phyloP scores from a whole-genome alignment of 1,284 basidiomycete species.

The Ustilago vetiveriae region DNA sequence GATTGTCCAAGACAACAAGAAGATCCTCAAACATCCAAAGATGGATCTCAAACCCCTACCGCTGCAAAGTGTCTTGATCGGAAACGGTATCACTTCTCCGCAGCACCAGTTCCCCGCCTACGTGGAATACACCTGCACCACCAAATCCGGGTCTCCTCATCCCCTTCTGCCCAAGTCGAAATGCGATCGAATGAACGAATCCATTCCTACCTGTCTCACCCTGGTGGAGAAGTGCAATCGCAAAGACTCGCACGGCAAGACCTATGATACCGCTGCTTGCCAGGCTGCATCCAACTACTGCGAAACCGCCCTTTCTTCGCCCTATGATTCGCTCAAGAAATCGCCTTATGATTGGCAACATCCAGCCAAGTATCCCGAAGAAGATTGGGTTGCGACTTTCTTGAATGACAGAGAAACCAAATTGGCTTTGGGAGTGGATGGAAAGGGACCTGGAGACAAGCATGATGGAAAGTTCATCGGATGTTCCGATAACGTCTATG shows the following conservation, averaged over 20 bases:
- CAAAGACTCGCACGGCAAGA: slow-evolving; percentile 24
- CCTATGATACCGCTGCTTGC: slow-evolving; percentile 55
- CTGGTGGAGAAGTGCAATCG: slow-evolving; percentile 63
- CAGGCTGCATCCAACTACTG: slow-evolving; percentile 56
- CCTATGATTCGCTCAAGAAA: slow-evolving; percentile 53
- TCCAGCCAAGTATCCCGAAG: slow-evolving; percentile 55
- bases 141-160: slow-evolving; percentile 39
- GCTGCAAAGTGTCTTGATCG: slow-evolving; percentile 58
- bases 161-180: slow-evolving; percentile 50
- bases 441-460: slow-evolving; percentile 54
- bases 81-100: slow-evolving; percentile 66
- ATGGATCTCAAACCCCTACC: slow-evolving; percentile 57
- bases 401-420: slow-evolving; percentile 55
- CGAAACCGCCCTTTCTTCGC: slow-evolving; percentile 48
- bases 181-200: slow-evolving; percentile 52
- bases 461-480: slow-evolving; percentile 63
- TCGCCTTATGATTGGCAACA: slow-evolving; percentile 63
- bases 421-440: slow-evolving; percentile 56
- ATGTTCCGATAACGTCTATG: slow-evolving; percentile 62
- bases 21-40: slow-evolving; percentile 52
- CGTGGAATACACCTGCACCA: slow-evolving; percentile 61
- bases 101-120: slow-evolving; percentile 61
- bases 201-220: slow-evolving; percentile 51
- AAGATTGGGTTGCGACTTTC: slow-evolving; percentile 59
- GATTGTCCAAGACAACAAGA: slow-evolving; percentile 61